A percentile compares a stretch with the other conserved stretches of the same genome.
Evolutionary conservation across 1,284 basidiomycete species (phyloP).

Genomic region (Rhodotorula sp.): DNA sequence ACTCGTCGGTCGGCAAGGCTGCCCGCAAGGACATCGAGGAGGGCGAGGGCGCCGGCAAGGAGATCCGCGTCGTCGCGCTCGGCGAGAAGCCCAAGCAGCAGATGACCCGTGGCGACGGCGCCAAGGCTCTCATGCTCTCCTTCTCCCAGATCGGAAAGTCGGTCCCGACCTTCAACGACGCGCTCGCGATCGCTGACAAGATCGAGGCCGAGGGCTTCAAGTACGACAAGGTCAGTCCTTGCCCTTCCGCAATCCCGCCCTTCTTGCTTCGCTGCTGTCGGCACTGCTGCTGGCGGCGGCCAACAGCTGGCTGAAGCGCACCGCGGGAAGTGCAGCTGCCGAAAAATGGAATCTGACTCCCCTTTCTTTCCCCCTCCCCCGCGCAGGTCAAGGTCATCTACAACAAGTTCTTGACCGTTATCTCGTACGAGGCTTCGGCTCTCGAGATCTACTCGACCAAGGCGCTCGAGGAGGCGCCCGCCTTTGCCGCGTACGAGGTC

Average conservation of each 20-base stretch:
- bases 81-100: conserved; percentile 98
- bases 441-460: conserved; percentile 79
- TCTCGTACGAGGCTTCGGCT: conserved; percentile 81
- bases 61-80: conserved; percentile 70
- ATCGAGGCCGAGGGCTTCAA: conserved; percentile 80
- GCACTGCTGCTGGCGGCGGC: background rate
- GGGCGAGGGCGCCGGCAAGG: conserved; percentile 53
- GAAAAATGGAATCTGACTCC: background rate
- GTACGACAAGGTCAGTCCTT: conserved; percentile 68
- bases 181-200: conserved; percentile 87
- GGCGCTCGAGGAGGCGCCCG: conserved; percentile 65
- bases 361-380: background rate
- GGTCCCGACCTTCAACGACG: conserved; percentile 95
- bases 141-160: conserved; percentile 98
- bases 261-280: background rate
- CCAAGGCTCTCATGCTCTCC: conserved; percentile 71
- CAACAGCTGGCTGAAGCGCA: background rate
- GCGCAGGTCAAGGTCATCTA: conserved; percentile 70
- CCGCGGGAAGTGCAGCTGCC: too few species aligned
- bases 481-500: conserved; percentile 73
- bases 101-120: conserved; percentile 57
- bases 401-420: conserved; percentile 88
- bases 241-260: conserved; percentile 4
- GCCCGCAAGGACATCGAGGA: conserved; percentile 66
- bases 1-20: conserved; percentile 91